These are phyloP conservation scores for Fraxinus ornus DNA, from an alignment of 305 asterid species.

Conservation along the genomic window DNA sequence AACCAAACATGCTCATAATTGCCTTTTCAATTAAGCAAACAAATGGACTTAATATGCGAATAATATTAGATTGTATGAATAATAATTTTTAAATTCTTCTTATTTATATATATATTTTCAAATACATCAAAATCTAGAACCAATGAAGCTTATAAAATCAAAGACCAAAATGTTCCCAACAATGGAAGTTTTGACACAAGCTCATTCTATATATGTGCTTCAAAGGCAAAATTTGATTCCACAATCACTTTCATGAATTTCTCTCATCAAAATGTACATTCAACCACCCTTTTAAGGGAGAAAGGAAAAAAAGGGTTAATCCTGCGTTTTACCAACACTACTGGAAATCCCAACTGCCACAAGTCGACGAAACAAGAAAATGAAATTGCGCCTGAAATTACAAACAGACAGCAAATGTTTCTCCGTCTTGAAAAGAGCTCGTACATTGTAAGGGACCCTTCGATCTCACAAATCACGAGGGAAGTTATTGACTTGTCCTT, in stretches of 20 bases:
- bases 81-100: background rate
- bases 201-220: slow-evolving; percentile 26
- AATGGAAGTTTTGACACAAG: background rate
- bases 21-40: background rate
- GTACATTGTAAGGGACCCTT: slow-evolving; percentile 9
- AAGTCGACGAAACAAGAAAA: slow-evolving; percentile 25
- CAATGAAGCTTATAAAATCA: slow-evolving; percentile 32
- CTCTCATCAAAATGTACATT: slow-evolving; percentile 43
- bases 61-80: background rate
- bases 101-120: background rate
- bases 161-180: slow-evolving; percentile 21
- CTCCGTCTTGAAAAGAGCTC: slow-evolving; percentile 20
- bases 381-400: slow-evolving; percentile 29
- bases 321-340: slow-evolving; percentile 20
- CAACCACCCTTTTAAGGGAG: slow-evolving; percentile 35
- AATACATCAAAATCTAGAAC: slow-evolving; percentile 13
- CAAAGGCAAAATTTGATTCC: slow-evolving; percentile 26
- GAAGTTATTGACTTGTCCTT: slow-evolving; percentile 91
- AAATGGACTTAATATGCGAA: background rate
- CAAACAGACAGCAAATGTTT: slow-evolving; percentile 31
- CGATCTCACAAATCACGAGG: slow-evolving; percentile 67
- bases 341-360: slow-evolving; percentile 15
- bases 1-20: background rate
- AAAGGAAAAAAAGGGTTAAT: slow-evolving; percentile 16
- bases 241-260: slow-evolving; percentile 10